Base-by-base conservation (phyloP, 768 basidiomycete genomes). In the Trametes gibbosa region DNA sequence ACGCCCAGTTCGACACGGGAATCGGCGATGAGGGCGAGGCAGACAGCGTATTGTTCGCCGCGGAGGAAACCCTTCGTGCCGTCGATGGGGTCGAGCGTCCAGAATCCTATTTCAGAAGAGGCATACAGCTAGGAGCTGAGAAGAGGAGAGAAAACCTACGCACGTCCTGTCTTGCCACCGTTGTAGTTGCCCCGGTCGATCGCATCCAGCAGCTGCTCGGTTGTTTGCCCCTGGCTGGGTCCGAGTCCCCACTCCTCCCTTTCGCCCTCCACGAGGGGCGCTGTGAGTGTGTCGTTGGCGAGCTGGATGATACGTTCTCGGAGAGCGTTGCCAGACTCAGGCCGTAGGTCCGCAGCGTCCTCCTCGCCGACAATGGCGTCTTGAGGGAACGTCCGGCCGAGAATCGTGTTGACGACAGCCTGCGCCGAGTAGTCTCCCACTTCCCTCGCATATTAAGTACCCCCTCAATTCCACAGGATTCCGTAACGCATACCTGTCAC, bases 301-400 rank as follows among this genome's bases (percentile, higher is more conserved):
- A 99, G 85, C 34, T 81, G 74, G 42, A 92, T 80, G 59, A 98
- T 90, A 42, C 90, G 82, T 24, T 83, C 76, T 37, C 83, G 69
- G 51, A 95, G 73, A 0, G 64, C 67, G 9, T 61, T 66, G 2
- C 76, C 75, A 8, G 75, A 74, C 42, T 79, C 81, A 1, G 67
- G 70, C 7, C 89, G 83, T 19, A 98, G 74, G 53, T 93, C 91
- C 0, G 83, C 77, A 0, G 96, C 87, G 70, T 97, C 93, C 73
- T 99, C 96, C 73, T 99, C 97, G 32, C 95, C 97, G 39, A 98
- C 87, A 68, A 98, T 92, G 9, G 83, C 83, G 73, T 98, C 95
- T 0, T 79, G 65, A 0, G 95, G 96, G 74, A 97, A 98, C 0
- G 87, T 84, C 13, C 77, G 76, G 16, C 73, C 70, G 35, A 99